A percentile compares a stretch with the other conserved stretches of the same genome.
phyloP scores from a whole-genome alignment of 1,139 yeast genomes.

The Candida glucosophila region DNA sequence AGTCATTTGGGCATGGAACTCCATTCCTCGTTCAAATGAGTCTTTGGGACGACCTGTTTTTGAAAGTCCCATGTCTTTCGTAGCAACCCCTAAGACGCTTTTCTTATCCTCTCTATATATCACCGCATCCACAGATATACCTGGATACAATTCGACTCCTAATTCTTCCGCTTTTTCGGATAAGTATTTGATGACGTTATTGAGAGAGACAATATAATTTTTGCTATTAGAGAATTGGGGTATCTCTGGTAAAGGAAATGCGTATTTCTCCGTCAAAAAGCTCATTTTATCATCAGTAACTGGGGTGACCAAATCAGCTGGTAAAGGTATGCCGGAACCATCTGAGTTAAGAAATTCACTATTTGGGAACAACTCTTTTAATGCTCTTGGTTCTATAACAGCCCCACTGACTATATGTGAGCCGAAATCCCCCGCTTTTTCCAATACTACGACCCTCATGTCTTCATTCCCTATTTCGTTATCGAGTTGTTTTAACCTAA shows the following conservation, averaged over 20 bases:
- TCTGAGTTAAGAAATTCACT: slow-evolving; percentile 44
- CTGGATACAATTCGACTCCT: slow-evolving; percentile 91
- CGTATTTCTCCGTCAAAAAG: slow-evolving; percentile 47
- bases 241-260: slow-evolving; percentile 81
- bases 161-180: slow-evolving; percentile 86
- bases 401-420: slow-evolving; percentile 92
- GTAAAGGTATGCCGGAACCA: slow-evolving; percentile 58
- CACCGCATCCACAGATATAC: slow-evolving; percentile 80
- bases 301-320: slow-evolving; percentile 62
- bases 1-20: slow-evolving; percentile 81
- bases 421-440: slow-evolving; percentile 89
- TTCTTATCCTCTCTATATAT: slow-evolving; percentile 51
- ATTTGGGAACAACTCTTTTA: slow-evolving; percentile 80
- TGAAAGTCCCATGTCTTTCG: slow-evolving; percentile 82
- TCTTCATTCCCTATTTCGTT: slow-evolving; percentile 58
- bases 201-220: slow-evolving; percentile 79
- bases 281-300: slow-evolving; percentile 69
- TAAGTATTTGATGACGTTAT: slow-evolving; percentile 72
- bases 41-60: slow-evolving; percentile 69
- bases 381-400: slow-evolving; percentile 80
- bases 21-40: slow-evolving; percentile 91
- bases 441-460: slow-evolving; percentile 77
- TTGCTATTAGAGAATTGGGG: slow-evolving; percentile 82
- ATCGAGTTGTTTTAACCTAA: slow-evolving; percentile 77
- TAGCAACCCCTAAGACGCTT: slow-evolving; percentile 79